Evolutionary conservation across 2,329 filamentous ascomycete species (phyloP).

Genomic region (Dactylellina parvicollis): DNA sequence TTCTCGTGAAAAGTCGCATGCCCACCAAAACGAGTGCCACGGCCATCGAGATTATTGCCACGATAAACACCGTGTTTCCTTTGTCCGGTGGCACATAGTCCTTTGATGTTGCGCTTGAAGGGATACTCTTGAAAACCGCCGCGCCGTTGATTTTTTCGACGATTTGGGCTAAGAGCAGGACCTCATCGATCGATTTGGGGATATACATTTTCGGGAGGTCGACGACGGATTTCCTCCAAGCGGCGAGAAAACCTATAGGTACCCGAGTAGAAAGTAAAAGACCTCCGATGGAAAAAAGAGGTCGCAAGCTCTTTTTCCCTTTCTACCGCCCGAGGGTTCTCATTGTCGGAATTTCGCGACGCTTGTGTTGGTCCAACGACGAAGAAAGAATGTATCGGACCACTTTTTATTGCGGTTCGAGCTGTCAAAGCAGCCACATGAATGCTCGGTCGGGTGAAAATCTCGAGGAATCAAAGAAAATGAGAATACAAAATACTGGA

Average conservation of each 20-base stretch:
- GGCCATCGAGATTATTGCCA: conserved; percentile 18
- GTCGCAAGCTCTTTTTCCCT: neutral
- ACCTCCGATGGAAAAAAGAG: neutral
- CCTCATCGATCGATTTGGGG: conserved; percentile 19
- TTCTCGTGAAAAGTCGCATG: conserved; percentile 29
- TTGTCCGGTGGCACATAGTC: conserved; percentile 36
- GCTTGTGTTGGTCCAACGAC: conserved; percentile 17
- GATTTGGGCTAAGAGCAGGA: conserved; percentile 14
- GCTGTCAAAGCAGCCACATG: conserved; percentile 5
- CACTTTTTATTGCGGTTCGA: neutral
- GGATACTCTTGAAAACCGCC: conserved; percentile 23
- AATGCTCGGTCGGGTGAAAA: neutral
- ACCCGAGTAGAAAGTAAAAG: neutral
- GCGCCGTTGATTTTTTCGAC: conserved; percentile 24
- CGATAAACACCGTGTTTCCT: conserved; percentile 18
- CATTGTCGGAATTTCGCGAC: conserved; percentile 44
- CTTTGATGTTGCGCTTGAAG: neutral
- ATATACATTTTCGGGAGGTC: conserved; percentile 17
- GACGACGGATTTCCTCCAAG: neutral
- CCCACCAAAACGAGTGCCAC: conserved; percentile 22
- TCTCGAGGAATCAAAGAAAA: neutral
- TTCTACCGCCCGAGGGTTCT: neutral
- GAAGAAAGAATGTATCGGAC: neutral
- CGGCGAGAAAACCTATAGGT: neutral
- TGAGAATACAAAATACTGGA: neutral